A percentile compares a stretch with the other conserved stretches of the same genome.
phyloP scores from a whole-genome alignment of 1,284 basidiomycete species.

The Anthracocystis setariae region DNA sequence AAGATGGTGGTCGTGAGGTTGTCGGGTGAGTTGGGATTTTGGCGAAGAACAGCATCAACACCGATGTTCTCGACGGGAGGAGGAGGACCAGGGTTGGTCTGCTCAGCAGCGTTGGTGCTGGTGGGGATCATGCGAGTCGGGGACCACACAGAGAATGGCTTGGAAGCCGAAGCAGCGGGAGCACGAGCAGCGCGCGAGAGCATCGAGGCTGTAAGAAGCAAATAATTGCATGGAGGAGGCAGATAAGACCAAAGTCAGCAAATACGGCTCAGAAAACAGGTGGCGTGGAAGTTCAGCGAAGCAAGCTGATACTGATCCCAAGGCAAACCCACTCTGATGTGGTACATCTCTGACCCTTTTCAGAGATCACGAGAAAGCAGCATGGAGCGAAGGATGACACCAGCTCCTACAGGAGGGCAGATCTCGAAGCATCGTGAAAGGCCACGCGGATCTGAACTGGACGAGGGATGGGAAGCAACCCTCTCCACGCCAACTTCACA shows the following conservation, averaged over 20 bases:
- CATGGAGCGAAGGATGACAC: background rate
- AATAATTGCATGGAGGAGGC: background rate
- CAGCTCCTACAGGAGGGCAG: background rate
- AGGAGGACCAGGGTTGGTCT: slow-evolving; percentile 62
- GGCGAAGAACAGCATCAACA: slow-evolving; percentile 62
- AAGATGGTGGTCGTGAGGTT: slow-evolving; percentile 71
- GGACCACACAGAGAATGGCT: slow-evolving; percentile 45
- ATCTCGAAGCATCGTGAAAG: too few species aligned
- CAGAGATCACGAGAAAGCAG: too few species aligned
- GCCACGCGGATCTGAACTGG: too few species aligned
- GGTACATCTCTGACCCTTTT: too few species aligned
- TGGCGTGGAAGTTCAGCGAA: too few species aligned
- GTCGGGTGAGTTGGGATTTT: slow-evolving; percentile 56
- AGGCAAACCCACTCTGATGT: too few species aligned
- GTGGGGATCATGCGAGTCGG: slow-evolving; percentile 42
- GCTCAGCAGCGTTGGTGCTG: slow-evolving; percentile 40
- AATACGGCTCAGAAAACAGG: background rate
- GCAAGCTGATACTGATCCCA: too few species aligned
- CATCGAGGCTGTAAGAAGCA: slow-evolving; percentile 47
- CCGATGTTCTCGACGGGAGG: slow-evolving; percentile 65
- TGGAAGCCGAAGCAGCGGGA: slow-evolving; percentile 29
- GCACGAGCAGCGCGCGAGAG: slow-evolving; percentile 38
- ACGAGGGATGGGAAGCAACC: too few species aligned
- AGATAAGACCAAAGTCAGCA: slow-evolving; percentile 3
- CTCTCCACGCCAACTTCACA: too few species aligned